Evolutionary conservation across 192 early-diverging fungal species (phyloP).

Genomic region (Mortierella claussenii): DNA sequence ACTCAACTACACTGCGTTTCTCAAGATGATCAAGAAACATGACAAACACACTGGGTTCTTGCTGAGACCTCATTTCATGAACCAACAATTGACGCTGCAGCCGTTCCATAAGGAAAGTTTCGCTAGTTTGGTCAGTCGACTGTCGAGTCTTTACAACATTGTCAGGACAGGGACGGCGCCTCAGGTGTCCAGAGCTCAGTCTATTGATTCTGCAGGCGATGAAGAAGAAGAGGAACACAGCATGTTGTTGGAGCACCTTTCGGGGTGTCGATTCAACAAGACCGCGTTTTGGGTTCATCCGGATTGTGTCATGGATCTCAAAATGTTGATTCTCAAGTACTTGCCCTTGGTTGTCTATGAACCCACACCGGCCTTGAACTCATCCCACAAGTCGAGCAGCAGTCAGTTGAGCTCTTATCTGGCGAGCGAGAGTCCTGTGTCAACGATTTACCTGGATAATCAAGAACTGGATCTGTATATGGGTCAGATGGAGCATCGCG

Average conservation of each 20-base stretch:
- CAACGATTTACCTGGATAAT: constrained; percentile 93
- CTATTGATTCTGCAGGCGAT: constrained; percentile 34
- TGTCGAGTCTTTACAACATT: constrained; percentile 84
- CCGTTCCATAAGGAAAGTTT: constrained; percentile 88
- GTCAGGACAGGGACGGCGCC: constrained; percentile 64
- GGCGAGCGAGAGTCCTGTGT: constrained; percentile 61
- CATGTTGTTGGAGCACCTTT: no score
- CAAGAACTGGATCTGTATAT: constrained; percentile 83
- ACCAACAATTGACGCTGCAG: constrained; percentile 76
- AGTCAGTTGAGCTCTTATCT: constrained; percentile 35
- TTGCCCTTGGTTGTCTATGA: constrained; percentile 85
- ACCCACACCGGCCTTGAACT: constrained; percentile 58
- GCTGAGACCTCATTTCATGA: constrained; percentile 78
- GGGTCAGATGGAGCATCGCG: constrained; percentile 80
- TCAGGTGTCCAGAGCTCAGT: constrained; percentile 8
- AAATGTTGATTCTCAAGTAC: constrained; percentile 85
- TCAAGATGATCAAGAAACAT: constrained; percentile 97
- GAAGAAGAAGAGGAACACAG: constrained; percentile 60
- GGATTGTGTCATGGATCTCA: constrained; percentile 90
- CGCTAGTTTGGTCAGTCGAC: constrained; percentile 81
- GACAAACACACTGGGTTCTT: constrained; percentile 86
- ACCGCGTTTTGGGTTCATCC: constrained; percentile 95
- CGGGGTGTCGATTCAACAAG: constrained; percentile 33
- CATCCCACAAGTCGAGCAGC: constrained; percentile 18
- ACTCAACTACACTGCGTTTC: constrained; percentile 82